Evolutionary conservation across 2,329 filamentous ascomycete species (phyloP), one percentile per base, ranked within the genome.

Genomic region (Colletotrichum noveboracense): DNA sequence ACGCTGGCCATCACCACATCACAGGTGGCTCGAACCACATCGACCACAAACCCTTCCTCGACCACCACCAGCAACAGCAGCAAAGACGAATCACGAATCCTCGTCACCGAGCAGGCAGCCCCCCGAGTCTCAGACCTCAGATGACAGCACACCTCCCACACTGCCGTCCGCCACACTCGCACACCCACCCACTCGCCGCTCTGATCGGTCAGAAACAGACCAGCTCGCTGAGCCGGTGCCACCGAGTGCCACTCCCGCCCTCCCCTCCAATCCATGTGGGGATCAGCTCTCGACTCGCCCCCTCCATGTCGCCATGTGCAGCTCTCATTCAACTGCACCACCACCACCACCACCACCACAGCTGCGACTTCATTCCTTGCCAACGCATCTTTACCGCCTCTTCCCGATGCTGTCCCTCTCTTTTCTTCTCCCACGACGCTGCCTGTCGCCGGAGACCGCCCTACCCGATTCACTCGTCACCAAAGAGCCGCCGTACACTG

Each of bases 321-420:
- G 38, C 38, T 48, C 38, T 2, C 38, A 48, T 48, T 48, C 38
- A 48, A 48, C 18, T 48, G 36, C 36, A 43, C 38, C 38, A 43
- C 38, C 38, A 38, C 36, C 34, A 38, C 36, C 36, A 38, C 36
- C 38, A 43, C 38, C 38, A 43, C 38, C 9, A 43, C 38, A 43
- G 38, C 38, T n/a, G 38, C 38, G 18, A 43, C 66, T 64, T 64
- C n/a, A 66, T 32, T 68, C 52, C 28, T 26, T 55, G 67, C 67
- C 68, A 75, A 14, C 72, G n/a, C 72, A 75, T 75, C 72, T 66
- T 66, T 66, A 71, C 72, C 62, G 72, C 72, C 72, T 71, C 72
- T 71, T 62, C 36, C 34, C 32, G 21, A 10, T 21, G 28, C 32
- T 26, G 21, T 16, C 28, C 24, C 21, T 48, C 21, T 62, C 32